phyloP scores from a whole-genome alignment of 2,329 filamentous ascomycete species.

The Apiospora rasikravindrae region DNA sequence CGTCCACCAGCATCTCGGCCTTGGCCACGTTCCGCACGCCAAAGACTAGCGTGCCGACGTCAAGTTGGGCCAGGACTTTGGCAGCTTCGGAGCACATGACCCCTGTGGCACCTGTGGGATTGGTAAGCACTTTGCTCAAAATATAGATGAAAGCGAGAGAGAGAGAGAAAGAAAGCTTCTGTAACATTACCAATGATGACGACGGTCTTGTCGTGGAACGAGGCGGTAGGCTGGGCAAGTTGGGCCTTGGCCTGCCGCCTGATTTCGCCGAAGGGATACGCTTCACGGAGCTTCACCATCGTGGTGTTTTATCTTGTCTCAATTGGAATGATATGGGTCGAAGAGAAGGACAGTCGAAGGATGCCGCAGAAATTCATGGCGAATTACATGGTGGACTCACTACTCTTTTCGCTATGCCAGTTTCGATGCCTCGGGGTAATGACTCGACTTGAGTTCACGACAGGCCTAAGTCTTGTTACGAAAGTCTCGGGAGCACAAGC shows the following conservation, averaged over 20 bases:
- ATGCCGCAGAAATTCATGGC: not conserved
- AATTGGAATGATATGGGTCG: not conserved
- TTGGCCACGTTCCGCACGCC: not conserved
- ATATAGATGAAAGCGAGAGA: too few species aligned
- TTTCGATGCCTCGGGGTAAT: not conserved
- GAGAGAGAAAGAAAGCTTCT: not conserved
- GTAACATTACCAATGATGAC: conserved; percentile 2
- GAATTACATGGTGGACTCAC: not conserved
- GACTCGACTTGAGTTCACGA: not conserved
- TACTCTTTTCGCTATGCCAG: not conserved
- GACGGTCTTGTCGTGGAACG: not conserved
- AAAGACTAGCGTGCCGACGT: not conserved
- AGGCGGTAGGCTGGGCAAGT: not conserved
- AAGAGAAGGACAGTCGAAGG: not conserved
- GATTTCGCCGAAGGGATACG: not conserved
- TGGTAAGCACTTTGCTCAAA: not conserved
- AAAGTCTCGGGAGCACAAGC: not conserved
- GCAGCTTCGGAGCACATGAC: conserved; percentile 3
- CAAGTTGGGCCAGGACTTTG: not conserved
- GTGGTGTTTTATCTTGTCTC: too few species aligned
- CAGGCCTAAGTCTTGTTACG: not conserved
- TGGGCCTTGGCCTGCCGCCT: not conserved
- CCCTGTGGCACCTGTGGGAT: not conserved
- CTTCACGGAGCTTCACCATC: not conserved
- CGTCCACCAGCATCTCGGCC: not conserved